These are phyloP conservation scores for Metrosideros polymorpha DNA, from an alignment of 441 rosid genomes.

Conservation along the genomic window DNA sequence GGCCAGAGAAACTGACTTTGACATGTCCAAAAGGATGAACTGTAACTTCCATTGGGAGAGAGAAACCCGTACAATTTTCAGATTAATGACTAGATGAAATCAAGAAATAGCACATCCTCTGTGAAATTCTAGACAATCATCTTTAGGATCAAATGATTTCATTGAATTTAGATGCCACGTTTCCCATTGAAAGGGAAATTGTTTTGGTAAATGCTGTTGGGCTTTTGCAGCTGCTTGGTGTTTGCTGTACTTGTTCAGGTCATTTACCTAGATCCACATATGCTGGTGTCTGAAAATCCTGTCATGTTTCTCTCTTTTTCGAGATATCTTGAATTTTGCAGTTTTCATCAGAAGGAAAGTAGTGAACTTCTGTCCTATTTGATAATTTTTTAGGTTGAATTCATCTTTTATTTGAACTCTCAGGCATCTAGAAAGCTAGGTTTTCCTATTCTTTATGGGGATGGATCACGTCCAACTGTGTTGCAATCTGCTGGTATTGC, in stretches of 20 bases:
- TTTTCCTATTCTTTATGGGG: constrained; percentile 80
- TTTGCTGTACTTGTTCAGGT: background rate
- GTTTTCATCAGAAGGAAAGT: background rate
- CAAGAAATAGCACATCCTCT: background rate
- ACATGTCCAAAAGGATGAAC: background rate
- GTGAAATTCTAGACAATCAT: background rate
- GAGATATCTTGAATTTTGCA: background rate
- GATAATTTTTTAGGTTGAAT: background rate
- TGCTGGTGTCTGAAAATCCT: background rate
- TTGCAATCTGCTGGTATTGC: constrained; percentile 80
- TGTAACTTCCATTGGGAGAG: background rate
- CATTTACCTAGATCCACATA: background rate
- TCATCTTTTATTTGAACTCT: background rate
- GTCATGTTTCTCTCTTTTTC: background rate
- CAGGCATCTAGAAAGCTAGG: constrained; percentile 86
- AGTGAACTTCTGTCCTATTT: background rate
- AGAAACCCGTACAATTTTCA: background rate
- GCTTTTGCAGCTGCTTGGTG: background rate
- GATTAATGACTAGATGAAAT: background rate
- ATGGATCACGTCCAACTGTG: constrained; percentile 81
- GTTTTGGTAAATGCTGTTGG: background rate
- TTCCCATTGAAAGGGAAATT: background rate
- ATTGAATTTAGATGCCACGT: background rate
- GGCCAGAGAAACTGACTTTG: background rate
- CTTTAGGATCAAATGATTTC: background rate